phyloP scores from a whole-genome alignment of 2,329 filamentous ascomycete genomes.

The Septoria linicola region DNA sequence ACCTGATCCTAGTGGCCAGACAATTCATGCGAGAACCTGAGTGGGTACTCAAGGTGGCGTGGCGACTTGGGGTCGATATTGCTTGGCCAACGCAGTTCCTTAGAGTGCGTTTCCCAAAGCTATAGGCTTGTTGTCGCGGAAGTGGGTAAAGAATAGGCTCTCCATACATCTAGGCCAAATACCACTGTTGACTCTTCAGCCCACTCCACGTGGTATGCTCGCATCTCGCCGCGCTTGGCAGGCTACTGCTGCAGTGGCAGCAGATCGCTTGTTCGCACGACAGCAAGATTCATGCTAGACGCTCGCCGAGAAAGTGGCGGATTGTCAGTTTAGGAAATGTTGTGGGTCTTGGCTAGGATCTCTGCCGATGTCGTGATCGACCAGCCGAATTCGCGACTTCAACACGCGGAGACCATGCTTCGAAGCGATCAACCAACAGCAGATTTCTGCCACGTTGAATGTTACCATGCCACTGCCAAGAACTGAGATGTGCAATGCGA shows the following conservation, averaged over 20 bases:
- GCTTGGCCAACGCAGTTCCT: conserved; percentile 51
- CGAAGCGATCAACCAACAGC: neutral
- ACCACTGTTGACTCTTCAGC: neutral
- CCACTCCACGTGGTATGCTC: neutral
- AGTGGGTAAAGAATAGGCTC: neutral
- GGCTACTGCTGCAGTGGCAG: too few species aligned
- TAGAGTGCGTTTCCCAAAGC: conserved; percentile 33
- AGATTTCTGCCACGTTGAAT: conserved; percentile 11
- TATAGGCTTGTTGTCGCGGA: conserved; percentile 11
- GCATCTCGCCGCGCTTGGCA: neutral
- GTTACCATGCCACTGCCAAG: conserved; percentile 10
- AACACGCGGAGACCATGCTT: conserved; percentile 5
- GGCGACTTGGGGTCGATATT: conserved; percentile 50
- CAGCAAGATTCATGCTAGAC: neutral
- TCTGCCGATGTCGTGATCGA: conserved; percentile 16
- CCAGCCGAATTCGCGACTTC: conserved; percentile 16
- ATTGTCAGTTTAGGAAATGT: too few species aligned
- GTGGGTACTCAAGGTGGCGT: conserved; percentile 55
- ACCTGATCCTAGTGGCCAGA: conserved; percentile 53
- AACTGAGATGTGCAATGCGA: neutral
- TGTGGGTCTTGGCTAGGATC: conserved; percentile 3
- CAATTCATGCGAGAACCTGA: conserved; percentile 58
- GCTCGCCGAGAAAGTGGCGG: neutral
- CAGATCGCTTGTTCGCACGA: too few species aligned
- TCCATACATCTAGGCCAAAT: conserved; percentile 1